A percentile compares a stretch with the other conserved stretches of the same genome.
phyloP scores from a whole-genome alignment of 352 stramenopile species.

The Globisporangium cylindrosporum region DNA sequence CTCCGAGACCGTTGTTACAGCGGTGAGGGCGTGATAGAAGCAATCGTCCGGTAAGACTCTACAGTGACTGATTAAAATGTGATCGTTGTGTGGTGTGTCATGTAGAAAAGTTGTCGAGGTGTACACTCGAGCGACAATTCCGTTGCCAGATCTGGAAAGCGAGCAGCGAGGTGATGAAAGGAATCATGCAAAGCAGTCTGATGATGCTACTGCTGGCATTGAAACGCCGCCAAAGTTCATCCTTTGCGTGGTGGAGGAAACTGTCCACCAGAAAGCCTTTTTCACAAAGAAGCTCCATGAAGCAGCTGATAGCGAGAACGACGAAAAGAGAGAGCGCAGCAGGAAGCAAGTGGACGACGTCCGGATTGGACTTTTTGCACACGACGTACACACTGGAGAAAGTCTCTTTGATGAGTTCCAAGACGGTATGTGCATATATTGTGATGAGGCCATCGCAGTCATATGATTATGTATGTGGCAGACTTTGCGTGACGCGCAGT shows the following conservation, averaged over 20 bases:
- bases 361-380: slow-evolving; percentile 30
- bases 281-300: slow-evolving; percentile 36
- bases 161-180: background rate
- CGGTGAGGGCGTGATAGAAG: background rate
- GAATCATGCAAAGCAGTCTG: slow-evolving; percentile 7
- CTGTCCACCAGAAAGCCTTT: slow-evolving; percentile 29
- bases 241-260: slow-evolving; percentile 37
- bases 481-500: background rate
- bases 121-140: slow-evolving; percentile 48
- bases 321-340: slow-evolving; percentile 3
- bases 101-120: slow-evolving; percentile 38
- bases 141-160: slow-evolving; percentile 14
- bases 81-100: background rate
- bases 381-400: slow-evolving; percentile 47
- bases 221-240: slow-evolving; percentile 26
- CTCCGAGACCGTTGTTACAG: background rate
- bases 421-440: slow-evolving; percentile 26
- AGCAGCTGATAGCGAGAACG: slow-evolving; percentile 1
- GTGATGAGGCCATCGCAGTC: background rate
- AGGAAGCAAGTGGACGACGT: slow-evolving; percentile 24
- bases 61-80: too few species aligned
- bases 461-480: background rate
- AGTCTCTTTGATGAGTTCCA: slow-evolving; percentile 43
- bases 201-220: background rate
- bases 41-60: too few species aligned